Conservation (phyloP, 2,329 filamentous ascomycete genomes). For the Beauveria bassiana region DNA sequence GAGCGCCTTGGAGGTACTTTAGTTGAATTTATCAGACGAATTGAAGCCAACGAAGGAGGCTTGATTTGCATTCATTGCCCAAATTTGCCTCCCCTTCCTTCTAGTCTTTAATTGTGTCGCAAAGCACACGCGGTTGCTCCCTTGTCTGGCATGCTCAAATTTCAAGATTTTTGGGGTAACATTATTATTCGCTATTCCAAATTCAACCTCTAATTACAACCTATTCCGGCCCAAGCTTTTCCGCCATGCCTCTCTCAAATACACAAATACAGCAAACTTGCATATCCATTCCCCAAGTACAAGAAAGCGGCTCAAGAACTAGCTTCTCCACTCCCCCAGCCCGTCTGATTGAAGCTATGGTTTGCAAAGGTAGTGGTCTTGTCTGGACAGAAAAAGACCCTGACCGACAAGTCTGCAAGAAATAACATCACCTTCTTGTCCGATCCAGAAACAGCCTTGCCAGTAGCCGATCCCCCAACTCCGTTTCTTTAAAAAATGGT, state of each 20-base stretch:
- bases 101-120: not conserved
- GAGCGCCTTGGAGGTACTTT: too few species aligned
- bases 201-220: slow-evolving; percentile 8
- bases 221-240: not conserved
- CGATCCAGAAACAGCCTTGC: not conserved
- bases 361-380: not conserved
- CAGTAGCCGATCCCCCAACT: not conserved
- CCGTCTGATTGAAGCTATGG: not conserved
- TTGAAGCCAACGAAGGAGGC: too few species aligned
- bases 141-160: too few species aligned
- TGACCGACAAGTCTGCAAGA: not conserved
- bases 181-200: slow-evolving; percentile 8
- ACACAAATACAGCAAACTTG: not conserved
- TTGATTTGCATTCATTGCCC: too few species aligned
- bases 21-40: too few species aligned
- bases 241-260: not conserved
- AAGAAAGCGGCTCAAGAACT: not conserved
- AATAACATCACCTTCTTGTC: not conserved
- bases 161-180: not conserved
- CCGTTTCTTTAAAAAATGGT: not conserved
- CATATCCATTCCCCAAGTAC: not conserved
- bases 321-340: not conserved
- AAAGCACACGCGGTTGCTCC: not conserved
- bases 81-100: not conserved
- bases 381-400: not conserved